Evolutionary conservation across 345 rosid species (phyloP), one percentile per base, ranked within the genome.

Genomic region (Trapa bicornis): DNA sequence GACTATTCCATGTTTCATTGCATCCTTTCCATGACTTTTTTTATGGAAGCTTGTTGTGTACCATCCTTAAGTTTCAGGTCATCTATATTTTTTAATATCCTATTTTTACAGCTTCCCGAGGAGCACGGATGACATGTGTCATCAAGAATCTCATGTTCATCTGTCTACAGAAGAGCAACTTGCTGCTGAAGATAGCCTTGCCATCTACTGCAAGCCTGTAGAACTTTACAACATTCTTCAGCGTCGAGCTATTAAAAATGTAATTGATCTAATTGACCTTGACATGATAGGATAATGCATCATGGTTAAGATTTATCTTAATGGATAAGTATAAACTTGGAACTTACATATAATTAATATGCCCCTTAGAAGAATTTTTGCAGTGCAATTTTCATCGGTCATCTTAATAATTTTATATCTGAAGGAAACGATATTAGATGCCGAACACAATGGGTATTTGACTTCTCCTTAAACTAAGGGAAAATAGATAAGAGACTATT

Each of bases 191-290:
- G 99, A 89, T 79, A 89, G 96, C 75, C 78, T 89, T 32, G 78
- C 85, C 1, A 68, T 77, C 39, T 95, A 89, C 76, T 95, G 99
- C 96, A 91, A 91, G 80, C 98, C 98, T 74, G 98, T 95, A 10
- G 99, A 95, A 68, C 87, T 95, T 72, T 91, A 91, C 82, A 95
- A 91, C 72, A 89, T 89, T 69, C 88, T 95, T 69, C 98, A 91
- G 70, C 89, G 99, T 9, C 96, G 98, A 32, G 81, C 92, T 16
- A 47, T 76, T n/a, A 76, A 84, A 78, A 89, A 85, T 78, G 99
- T 89, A 88, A 68, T 62, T 56, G 67, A 69, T 72, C 8, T 6
- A 62, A 70, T 64, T 6, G 60, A 58, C 61, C n/a, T 61, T 6
- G 39, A 41, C 43, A 39, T 35, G 2, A 50, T 13, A 50, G 17